phyloP scores from a whole-genome alignment of 768 basidiomycete genomes.

The Pholiota microspora region DNA sequence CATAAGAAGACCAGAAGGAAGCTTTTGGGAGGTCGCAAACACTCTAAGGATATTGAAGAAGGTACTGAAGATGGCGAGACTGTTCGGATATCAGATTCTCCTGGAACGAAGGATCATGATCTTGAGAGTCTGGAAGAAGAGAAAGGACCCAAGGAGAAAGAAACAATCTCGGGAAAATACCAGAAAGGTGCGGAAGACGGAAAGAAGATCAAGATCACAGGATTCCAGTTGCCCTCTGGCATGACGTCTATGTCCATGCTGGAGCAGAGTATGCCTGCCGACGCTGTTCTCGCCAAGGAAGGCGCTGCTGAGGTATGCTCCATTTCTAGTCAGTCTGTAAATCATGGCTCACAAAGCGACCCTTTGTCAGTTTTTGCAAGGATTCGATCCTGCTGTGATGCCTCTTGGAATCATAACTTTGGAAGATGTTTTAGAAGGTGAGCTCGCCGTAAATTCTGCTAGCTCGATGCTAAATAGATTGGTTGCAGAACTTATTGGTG shows the following conservation, averaged over 20 bases:
- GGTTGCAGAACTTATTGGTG: conserved; percentile 76
- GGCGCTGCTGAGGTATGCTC: conserved; percentile 67
- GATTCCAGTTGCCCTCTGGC: conserved; percentile 40
- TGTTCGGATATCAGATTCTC: conserved; percentile 9
- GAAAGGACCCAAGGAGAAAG: conserved; percentile 9
- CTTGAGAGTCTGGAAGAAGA: conserved; percentile 23
- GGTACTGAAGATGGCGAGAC: conserved; percentile 12
- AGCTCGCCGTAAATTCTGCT: conserved; percentile 1
- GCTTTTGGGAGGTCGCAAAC: conserved; percentile 14
- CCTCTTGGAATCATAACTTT: conserved; percentile 91
- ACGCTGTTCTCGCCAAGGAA: conserved; percentile 76
- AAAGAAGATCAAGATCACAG: conserved; percentile 23
- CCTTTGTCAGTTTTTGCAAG: conserved; percentile 64
- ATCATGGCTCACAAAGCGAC: background rate
- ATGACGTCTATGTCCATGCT: conserved; percentile 47
- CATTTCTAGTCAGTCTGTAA: conserved; percentile 3
- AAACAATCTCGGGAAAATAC: conserved; percentile 11
- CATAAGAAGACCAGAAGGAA: conserved; percentile 17
- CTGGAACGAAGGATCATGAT: too few species aligned
- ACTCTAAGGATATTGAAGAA: conserved; percentile 20
- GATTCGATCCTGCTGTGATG: conserved; percentile 77
- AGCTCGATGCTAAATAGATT: background rate
- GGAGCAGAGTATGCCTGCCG: conserved; percentile 88
- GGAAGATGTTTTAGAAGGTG: conserved; percentile 90
- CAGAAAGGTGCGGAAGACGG: background rate